Evolutionary conservation across 768 basidiomycete species (phyloP).

Genomic region (Psilocybe sp.): DNA sequence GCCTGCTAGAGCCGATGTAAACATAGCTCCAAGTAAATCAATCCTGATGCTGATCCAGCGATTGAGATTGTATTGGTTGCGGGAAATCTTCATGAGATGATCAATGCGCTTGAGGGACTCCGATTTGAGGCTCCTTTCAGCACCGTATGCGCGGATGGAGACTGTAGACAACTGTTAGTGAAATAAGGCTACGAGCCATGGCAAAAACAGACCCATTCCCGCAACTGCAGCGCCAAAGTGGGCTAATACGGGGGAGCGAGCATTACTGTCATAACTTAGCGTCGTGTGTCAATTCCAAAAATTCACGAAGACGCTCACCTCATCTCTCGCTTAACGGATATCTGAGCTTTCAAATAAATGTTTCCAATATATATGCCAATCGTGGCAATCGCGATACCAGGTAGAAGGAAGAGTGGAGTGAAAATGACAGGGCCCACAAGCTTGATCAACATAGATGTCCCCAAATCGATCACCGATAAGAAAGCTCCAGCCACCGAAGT

Average conservation of each 20-base stretch:
- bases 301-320: conserved; percentile 41
- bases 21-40: conserved; percentile 52
- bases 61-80: conserved; percentile 49
- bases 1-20: conserved; percentile 47
- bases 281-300: conserved; percentile 18
- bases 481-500: conserved; percentile 45
- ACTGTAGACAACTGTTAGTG: conserved; percentile 18
- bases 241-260: conserved; percentile 32
- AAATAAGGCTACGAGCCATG: neutral
- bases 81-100: conserved; percentile 39
- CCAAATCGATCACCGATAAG: conserved; percentile 22
- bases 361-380: conserved; percentile 24
- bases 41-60: conserved; percentile 47
- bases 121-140: conserved; percentile 42
- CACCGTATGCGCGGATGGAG: conserved; percentile 64
- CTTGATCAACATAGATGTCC: conserved; percentile 34
- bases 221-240: conserved; percentile 56
- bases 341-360: conserved; percentile 40
- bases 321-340: conserved; percentile 44
- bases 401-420: conserved; percentile 37
- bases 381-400: conserved; percentile 19
- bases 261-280: too few species aligned
- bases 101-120: conserved; percentile 50
- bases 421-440: conserved; percentile 40
- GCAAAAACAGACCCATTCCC: conserved; percentile 40